These are phyloP conservation scores for Heritiera littoralis DNA, from an alignment of 345 rosid genomes.

Conservation along the genomic window DNA sequence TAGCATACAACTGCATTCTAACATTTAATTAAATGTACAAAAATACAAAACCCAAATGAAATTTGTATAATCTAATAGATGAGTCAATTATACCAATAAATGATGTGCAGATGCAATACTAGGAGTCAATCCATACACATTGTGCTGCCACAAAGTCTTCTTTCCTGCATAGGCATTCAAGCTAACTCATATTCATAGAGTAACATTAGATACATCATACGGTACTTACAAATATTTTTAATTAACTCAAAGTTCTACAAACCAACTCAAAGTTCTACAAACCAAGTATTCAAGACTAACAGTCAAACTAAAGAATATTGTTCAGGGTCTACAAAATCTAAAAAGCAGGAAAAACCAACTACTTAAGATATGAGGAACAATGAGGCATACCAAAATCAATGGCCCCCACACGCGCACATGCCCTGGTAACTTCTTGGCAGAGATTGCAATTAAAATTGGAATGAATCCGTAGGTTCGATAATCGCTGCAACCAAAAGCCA, in stretches of 20 bases:
- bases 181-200: conserved; percentile 7
- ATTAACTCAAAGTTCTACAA: conserved; percentile 1
- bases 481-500: conserved; percentile 56
- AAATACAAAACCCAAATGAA: conserved; percentile 19
- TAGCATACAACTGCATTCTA: conserved; percentile 63
- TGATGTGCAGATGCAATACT: conserved; percentile 73
- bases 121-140: conserved; percentile 77
- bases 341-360: conserved; percentile 16
- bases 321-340: background rate
- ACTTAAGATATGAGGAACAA: background rate
- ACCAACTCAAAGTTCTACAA: conserved; percentile 13
- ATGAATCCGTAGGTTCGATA: conserved; percentile 80
- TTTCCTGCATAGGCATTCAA: conserved; percentile 52
- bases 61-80: conserved; percentile 6
- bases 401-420: conserved; percentile 72
- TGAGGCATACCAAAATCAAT: conserved; percentile 63
- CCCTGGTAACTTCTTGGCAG: conserved; percentile 79
- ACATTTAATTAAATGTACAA: conserved; percentile 15
- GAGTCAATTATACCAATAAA: conserved; percentile 55
- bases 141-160: conserved; percentile 76
- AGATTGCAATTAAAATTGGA: conserved; percentile 74
- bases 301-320: background rate
- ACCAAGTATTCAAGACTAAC: conserved; percentile 11
- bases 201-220: background rate
- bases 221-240: background rate